Base-by-base conservation (phyloP, 2,329 filamentous ascomycete genomes). In the Fusarium palustre region DNA sequence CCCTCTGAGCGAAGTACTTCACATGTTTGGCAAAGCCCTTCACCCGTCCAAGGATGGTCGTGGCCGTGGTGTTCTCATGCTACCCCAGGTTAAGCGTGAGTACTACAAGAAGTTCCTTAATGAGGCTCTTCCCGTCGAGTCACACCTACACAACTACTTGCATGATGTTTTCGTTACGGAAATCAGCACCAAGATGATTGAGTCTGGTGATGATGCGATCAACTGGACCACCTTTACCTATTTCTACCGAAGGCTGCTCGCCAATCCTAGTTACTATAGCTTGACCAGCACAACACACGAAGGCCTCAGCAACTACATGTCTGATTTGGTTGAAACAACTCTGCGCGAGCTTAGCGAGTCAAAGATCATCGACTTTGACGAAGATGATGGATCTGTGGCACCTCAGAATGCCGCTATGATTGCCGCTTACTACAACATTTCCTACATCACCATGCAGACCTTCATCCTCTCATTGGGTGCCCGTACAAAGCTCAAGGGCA, bases 21-120 rank as follows among this genome's bases (percentile, higher is more conserved):
- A 99, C 76, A 99, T 99, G 95, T 97, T 98, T 74, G 96, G 96
- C 72, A 97, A 96, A 80, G 92, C 96, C 38, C 90, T 94, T 56
- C 89, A 92, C 41, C 89, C 93, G 3, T 87, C 91, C 5, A 86
- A 90, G 76, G 94, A 97, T 74, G 93, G 92, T 59, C 87, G 91
- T 59, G 91, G 92, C 46, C 93, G 92, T 66, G 97, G 95, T 71
- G 93, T 99, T n/a, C 85, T 99, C 45, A 98, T 99, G 96, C 89
- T 97, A 13, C 94, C 95, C 4, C 90, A 92, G 20, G 93, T 97
- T 48, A 97, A 97, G 85, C 90, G 96, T 38, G 94, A 97, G 68
- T 99, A 97, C 81, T 99, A 98, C 87, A 97, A 96, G 82, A 99
- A 99, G 81, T 99, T 99, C 84, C 82, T 99, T 70, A 95, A 96